Evolutionary conservation across 352 stramenopile genomes (phyloP).

Genomic region (Phytopythium cucurbitacearum): DNA sequence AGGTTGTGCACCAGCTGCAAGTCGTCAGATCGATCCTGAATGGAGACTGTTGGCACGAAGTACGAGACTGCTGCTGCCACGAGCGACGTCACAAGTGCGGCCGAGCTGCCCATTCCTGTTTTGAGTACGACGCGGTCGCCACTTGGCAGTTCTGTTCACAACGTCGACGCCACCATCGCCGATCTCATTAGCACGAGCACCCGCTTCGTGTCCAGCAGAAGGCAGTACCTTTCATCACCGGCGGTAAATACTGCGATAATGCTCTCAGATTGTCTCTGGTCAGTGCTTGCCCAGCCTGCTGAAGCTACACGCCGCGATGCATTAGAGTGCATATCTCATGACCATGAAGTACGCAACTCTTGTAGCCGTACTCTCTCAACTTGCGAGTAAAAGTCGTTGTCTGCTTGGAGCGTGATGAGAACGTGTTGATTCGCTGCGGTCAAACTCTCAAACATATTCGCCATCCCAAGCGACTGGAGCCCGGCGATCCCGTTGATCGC

Average conservation of each 20-base stretch:
- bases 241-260: constrained; percentile 85
- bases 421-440: constrained; percentile 20
- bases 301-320: constrained; percentile 42
- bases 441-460: constrained; percentile 21
- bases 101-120: constrained; percentile 95
- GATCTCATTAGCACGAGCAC: constrained; percentile 1
- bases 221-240: constrained; percentile 45
- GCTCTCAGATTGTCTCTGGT: constrained; percentile 57
- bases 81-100: constrained; percentile 93
- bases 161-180: neutral
- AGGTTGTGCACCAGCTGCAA: constrained; percentile 91
- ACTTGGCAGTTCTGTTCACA: constrained; percentile 17
- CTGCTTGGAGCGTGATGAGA: constrained; percentile 83
- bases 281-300: constrained; percentile 45
- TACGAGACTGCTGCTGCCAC: constrained; percentile 86
- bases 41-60: constrained; percentile 52
- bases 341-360: constrained; percentile 5
- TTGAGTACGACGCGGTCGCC: constrained; percentile 82
- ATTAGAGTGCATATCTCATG: neutral
- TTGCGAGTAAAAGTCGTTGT: constrained; percentile 99
- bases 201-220: neutral
- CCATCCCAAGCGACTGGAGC: constrained; percentile 19
- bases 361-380: constrained; percentile 30
- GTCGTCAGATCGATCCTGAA: constrained; percentile 15
- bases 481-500: constrained; percentile 55